phyloP scores from a whole-genome alignment of 306 rosid species.

The Nissolia schottii region DNA sequence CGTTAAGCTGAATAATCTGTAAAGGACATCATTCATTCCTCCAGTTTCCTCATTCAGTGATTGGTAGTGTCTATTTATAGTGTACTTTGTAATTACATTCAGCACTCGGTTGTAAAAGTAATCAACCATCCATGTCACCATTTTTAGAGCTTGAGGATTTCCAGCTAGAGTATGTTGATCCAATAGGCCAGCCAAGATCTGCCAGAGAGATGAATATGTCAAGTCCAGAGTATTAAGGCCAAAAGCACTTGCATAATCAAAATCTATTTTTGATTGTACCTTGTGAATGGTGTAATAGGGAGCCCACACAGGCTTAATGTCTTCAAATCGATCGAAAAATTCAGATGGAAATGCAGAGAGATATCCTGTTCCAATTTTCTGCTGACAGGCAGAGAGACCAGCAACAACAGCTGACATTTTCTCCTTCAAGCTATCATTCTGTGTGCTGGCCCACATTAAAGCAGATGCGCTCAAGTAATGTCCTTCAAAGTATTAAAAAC shows the following conservation, averaged over 20 bases:
- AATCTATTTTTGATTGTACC: conserved; percentile 40
- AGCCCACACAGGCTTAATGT: conserved; percentile 65
- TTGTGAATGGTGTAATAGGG: conserved; percentile 98
- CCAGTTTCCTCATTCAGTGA: conserved; percentile 84
- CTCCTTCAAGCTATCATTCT: conserved; percentile 41
- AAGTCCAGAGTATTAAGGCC: neutral
- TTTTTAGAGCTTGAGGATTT: conserved; percentile 57
- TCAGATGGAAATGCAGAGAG: conserved; percentile 88
- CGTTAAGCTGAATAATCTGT: conserved; percentile 62
- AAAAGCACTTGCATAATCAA: conserved; percentile 10
- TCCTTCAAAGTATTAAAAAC: conserved; percentile 51
- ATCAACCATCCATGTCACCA: conserved; percentile 76
- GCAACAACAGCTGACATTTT: conserved; percentile 63
- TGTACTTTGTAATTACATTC: conserved; percentile 54
- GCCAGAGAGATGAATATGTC: conserved; percentile 19
- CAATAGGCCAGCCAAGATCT: conserved; percentile 85
- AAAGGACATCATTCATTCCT: conserved; percentile 98
- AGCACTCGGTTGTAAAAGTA: conserved; percentile 81
- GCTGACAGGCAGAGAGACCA: conserved; percentile 60
- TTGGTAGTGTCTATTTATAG: conserved; percentile 52
- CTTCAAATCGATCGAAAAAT: conserved; percentile 68
- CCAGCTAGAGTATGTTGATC: conserved; percentile 73
- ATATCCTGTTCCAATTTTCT: conserved; percentile 71
- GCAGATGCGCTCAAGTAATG: conserved; percentile 94
- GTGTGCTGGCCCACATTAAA: conserved; percentile 85